Percentiles rank a stretch among this genome's conserved stretches.
phyloP scores from a whole-genome alignment of 768 basidiomycete genomes.

The Xanthoconium purpureum region DNA sequence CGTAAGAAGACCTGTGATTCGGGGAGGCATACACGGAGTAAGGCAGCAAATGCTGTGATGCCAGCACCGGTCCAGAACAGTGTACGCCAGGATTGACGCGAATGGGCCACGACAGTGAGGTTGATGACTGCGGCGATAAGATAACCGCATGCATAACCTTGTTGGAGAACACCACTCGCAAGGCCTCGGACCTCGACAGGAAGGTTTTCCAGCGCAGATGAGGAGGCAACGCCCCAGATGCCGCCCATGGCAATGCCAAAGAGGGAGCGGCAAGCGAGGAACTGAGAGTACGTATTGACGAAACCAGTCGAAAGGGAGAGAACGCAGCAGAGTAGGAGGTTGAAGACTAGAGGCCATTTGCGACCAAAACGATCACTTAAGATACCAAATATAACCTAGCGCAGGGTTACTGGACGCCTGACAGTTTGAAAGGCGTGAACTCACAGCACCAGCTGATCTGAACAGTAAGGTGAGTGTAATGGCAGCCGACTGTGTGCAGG shows the following conservation, averaged over 20 bases:
- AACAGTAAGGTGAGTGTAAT: constrained; percentile 95
- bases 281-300: constrained; percentile 68
- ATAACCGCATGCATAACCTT: constrained; percentile 87
- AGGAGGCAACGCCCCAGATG: constrained; percentile 80
- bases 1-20: constrained; percentile 75
- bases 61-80: constrained; percentile 82
- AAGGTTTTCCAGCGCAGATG: constrained; percentile 85
- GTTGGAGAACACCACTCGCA: constrained; percentile 79
- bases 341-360: constrained; percentile 87
- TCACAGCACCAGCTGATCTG: constrained; percentile 71
- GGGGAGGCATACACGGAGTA: constrained; percentile 63
- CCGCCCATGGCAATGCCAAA: constrained; percentile 91
- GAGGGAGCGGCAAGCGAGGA: constrained; percentile 78
- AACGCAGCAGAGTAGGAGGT: constrained; percentile 64
- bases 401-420: neutral
- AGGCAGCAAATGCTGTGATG: constrained; percentile 66
- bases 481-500: constrained; percentile 54
- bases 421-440: constrained; percentile 5
- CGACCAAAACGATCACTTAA: constrained; percentile 87
- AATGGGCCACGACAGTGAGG: constrained; percentile 47
- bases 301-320: constrained; percentile 83
- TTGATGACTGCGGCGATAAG: constrained; percentile 84
- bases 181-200: constrained; percentile 86
- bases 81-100: constrained; percentile 58
- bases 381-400: constrained; percentile 69